These are phyloP conservation scores for Fusarium equiseti DNA, from an alignment of 2,329 filamentous ascomycete species.

Conservation along the genomic window DNA sequence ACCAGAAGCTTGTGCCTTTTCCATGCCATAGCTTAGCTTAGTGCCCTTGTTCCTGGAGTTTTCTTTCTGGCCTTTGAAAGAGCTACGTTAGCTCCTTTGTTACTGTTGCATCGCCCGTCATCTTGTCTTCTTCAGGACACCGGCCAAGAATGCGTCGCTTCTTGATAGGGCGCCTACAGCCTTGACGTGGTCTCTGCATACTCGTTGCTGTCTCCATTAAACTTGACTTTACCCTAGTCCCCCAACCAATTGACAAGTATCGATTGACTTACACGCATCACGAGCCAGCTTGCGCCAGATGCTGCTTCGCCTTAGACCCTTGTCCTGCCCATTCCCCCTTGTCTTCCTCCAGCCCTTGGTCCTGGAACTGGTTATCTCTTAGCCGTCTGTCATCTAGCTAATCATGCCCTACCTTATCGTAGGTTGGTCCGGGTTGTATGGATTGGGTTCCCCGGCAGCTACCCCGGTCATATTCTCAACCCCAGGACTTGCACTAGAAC, in stretches of 20 bases:
- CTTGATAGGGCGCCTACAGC: slow-evolving; percentile 19
- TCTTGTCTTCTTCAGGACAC: slow-evolving; percentile 37
- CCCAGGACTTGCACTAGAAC: slow-evolving; percentile 44
- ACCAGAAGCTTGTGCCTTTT: slow-evolving; percentile 22
- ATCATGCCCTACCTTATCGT: slow-evolving; percentile 29
- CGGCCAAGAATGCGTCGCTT: slow-evolving; percentile 34
- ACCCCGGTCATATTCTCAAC: slow-evolving; percentile 31
- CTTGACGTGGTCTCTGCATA: slow-evolving; percentile 33
- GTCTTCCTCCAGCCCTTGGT: slow-evolving; percentile 24
- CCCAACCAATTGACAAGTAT: slow-evolving; percentile 35
- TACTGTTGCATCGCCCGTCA: slow-evolving; percentile 27
- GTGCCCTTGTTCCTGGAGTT: slow-evolving; percentile 31
- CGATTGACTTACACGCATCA: slow-evolving; percentile 36
- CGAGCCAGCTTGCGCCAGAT: slow-evolving; percentile 40
- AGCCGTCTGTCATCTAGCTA: slow-evolving; percentile 26
- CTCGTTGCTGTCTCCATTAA: slow-evolving; percentile 14
- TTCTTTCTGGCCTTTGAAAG: slow-evolving; percentile 12
- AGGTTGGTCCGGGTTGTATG: slow-evolving; percentile 29
- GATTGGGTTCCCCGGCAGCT: slow-evolving; percentile 32
- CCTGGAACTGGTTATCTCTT: slow-evolving; percentile 19
- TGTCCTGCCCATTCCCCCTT: slow-evolving; percentile 21
- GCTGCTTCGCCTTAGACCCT: slow-evolving; percentile 41
- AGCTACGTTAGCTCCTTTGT: slow-evolving; percentile 25
- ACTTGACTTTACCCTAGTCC: slow-evolving; percentile 23
- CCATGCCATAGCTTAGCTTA: slow-evolving; percentile 24